Evolutionary conservation across 352 stramenopile genomes (phyloP).

Genomic region (Phytophthora constricta): DNA sequence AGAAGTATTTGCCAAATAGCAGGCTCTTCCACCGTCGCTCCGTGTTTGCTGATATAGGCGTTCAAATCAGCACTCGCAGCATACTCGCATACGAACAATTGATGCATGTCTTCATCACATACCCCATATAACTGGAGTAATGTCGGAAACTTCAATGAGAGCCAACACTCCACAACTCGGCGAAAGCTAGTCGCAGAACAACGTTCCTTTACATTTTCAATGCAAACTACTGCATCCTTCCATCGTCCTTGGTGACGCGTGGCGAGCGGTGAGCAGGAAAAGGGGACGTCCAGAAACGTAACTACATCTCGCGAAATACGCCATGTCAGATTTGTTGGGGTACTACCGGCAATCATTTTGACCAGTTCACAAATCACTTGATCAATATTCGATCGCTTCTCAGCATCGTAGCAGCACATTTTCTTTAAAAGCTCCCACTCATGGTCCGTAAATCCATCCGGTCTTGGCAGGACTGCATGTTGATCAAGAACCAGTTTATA

Average conservation of each 20-base stretch:
- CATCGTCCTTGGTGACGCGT: neutral
- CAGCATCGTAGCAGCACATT: conserved; percentile 7
- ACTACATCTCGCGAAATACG: neutral
- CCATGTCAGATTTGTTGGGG: neutral
- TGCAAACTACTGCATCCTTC: conserved; percentile 7
- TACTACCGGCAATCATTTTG: neutral
- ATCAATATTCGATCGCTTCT: neutral
- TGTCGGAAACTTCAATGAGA: too few species aligned
- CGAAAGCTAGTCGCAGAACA: too few species aligned
- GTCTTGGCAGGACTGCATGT: neutral
- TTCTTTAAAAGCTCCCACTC: conserved; percentile 1
- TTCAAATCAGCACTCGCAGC: too few species aligned
- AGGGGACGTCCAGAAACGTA: neutral
- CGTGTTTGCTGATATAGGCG: too few species aligned
- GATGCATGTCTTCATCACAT: too few species aligned
- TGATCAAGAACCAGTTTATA: neutral
- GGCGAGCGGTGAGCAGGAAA: neutral
- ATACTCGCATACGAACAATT: too few species aligned
- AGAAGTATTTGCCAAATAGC: too few species aligned
- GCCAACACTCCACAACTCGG: too few species aligned
- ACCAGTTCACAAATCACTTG: neutral
- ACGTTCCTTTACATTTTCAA: too few species aligned
- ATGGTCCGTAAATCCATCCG: neutral
- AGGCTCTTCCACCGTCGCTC: too few species aligned
- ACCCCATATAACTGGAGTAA: too few species aligned